Base-by-base conservation (phyloP, 305 asterid genomes). In the Ajuga reptans region DNA sequence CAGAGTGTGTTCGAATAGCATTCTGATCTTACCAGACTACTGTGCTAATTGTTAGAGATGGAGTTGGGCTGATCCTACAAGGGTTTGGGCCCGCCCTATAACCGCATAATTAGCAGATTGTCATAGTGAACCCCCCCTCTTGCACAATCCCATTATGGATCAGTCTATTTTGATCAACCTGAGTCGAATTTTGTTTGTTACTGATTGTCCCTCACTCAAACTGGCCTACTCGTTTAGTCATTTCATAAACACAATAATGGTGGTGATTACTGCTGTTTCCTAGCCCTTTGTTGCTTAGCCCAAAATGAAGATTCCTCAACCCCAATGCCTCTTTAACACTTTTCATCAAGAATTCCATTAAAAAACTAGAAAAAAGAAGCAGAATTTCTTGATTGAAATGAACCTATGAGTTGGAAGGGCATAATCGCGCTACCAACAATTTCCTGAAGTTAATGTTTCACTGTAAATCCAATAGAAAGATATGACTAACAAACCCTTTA, bases 281-380 rank as follows among this genome's bases (percentile, higher is more conserved):
- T 79, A 71, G 58, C 76, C 47, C 15, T 43, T 75, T 61, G 79
- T 81, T 57, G 27, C 24, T 12, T 81, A 69, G 83, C 80, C 77
- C n/a, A 69, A 76, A 69, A 29, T 64, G 68, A 68, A 50, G 73
- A 69, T 59, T 34, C 74, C 83, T 49, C 4, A 6, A 8, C 29
- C 18, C 29, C 55, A 15, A 49, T 27, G 16, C 50, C 15, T 1
- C 50, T 6, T 16, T 45, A 33, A 57, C 65, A 52, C 21, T 51
- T 33, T 49, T 6, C 36, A 75, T 18, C 29, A 55, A 41, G 11
- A 8, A n/a, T 45, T 45, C 9, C 10, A 6, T 14, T 16, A 37
- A 21, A 5, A 43, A 43, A 10, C 6, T 16, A 10, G 5, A 45
- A 0, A 45, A n/a, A n/a, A 2, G 18, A n/a, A 0, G 4, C 7